These are phyloP conservation scores for Talaromyces wortmannii DNA, from an alignment of 495 filamentous ascomycete genomes.

Conservation along the genomic window DNA sequence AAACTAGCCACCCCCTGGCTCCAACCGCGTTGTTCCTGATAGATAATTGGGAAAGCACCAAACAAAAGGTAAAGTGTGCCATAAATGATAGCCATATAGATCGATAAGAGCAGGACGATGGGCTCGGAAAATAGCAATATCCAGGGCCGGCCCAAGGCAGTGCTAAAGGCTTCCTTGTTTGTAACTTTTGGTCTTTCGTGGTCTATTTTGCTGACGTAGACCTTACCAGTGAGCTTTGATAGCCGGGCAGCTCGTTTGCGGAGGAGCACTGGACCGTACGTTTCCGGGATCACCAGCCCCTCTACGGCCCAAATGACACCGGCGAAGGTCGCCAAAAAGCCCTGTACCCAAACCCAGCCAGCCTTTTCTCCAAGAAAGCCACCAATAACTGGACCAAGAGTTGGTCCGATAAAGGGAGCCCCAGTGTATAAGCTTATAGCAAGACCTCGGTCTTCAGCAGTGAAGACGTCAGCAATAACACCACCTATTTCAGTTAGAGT, in stretches of 20 bases:
- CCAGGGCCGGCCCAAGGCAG: constrained; percentile 31
- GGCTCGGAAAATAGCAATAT: constrained; percentile 38
- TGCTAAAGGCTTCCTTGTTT: constrained; percentile 37
- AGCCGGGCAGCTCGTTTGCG: constrained; percentile 45
- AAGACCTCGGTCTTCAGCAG: constrained; percentile 43
- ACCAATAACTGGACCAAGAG: constrained; percentile 43
- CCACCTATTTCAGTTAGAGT: constrained; percentile 29
- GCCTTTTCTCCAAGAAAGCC: constrained; percentile 41
- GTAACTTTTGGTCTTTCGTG: constrained; percentile 24
- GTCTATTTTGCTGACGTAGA: constrained; percentile 47
- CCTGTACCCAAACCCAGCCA: constrained; percentile 43
- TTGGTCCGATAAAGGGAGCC: constrained; percentile 53
- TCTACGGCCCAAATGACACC: constrained; percentile 15
- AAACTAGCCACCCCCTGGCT: constrained; percentile 25
- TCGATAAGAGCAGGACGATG: constrained; percentile 50
- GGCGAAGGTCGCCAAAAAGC: constrained; percentile 5
- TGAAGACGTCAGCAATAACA: constrained; percentile 56
- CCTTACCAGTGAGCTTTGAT: constrained; percentile 50
- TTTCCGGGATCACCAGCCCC: constrained; percentile 49
- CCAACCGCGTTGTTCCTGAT: constrained; percentile 43
- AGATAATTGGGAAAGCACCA: constrained; percentile 63
- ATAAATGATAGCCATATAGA: constrained; percentile 65
- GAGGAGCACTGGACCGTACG: constrained; percentile 57
- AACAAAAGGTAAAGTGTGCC: constrained; percentile 69
- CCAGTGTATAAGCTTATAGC: constrained; percentile 47